Base-by-base conservation (phyloP, 164 flowering plant species). In the Saururus chinensis region DNA sequence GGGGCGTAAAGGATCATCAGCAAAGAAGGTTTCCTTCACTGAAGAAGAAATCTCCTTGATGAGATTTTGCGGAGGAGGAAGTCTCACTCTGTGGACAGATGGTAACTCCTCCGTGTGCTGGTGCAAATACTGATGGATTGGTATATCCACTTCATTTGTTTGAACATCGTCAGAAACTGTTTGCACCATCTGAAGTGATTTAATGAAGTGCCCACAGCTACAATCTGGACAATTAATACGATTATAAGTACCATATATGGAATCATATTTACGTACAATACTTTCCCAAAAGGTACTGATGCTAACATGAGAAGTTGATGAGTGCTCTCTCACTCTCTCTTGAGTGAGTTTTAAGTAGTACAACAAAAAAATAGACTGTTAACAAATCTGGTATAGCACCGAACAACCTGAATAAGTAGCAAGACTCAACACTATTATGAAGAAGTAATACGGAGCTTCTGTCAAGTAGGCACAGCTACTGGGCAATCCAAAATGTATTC, bases 1-100 rank as follows among this genome's bases (percentile, higher is more conserved):
- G 42, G 75, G 72, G 17, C 91, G 84, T 1, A 85, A 76, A 68
- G 96, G 93, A 59, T 83, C 93, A 73, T 89, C 87, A 0, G 86
- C 66, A 40, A 86, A 89, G 69, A 89, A 78, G 1, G 89, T 86
- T 65, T 86, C 93, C 63, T 79, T 83, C 63, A 85, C 65, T 0
- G 73, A 73, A 14, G 61, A 12, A 22, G 55, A 69, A 60, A 89
- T 57, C 60, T 89, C 93, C 71, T 75, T 73, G 54, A 77, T 41
- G 56, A 82, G 76, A 40, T 79, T 83, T 63, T 76, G 82, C 75
- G 71, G 77, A 12, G 88, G 77, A 4, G 96, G 86, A 56, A 79
- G 25, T 48, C 84, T 86, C 30, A 88, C 90, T 65, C 73, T 83
- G 79, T 84, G 85, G 56, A 82, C 30, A 35, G 74, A 74, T 1